phyloP scores from a whole-genome alignment of 2,329 filamentous ascomycete species.

The Parafenestella ontariensis region DNA sequence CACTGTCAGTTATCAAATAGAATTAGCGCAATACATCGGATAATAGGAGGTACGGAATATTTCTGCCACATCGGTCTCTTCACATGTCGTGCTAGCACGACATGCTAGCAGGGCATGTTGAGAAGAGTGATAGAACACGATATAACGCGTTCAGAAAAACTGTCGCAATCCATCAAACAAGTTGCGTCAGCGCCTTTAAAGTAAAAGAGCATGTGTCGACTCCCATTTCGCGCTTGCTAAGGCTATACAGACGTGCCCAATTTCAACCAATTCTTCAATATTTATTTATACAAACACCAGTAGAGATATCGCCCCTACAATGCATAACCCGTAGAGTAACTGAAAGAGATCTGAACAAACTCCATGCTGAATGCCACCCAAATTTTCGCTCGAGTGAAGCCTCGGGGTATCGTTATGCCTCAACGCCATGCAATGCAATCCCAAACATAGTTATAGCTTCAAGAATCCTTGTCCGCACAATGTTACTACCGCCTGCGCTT shows the following conservation, averaged over 20 bases:
- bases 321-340: not conserved
- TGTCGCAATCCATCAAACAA: no score
- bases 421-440: slow-evolving; percentile 20
- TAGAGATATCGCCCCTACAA: not conserved
- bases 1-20: no score
- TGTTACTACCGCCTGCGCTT: slow-evolving; percentile 31
- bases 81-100: no score
- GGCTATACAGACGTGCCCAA: not conserved
- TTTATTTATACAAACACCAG: not conserved
- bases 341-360: not conserved
- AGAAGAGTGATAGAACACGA: no score
- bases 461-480: not conserved
- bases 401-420: slow-evolving; percentile 20
- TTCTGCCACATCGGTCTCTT: no score
- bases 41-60: not conserved
- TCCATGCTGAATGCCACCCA: slow-evolving; percentile 1
- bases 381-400: slow-evolving; percentile 6
- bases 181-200: not conserved
- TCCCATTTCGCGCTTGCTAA: not conserved
- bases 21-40: not conserved
- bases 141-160: no score
- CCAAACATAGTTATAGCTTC: not conserved
- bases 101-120: no score
- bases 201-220: not conserved
- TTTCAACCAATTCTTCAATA: not conserved